Conservation (phyloP, 768 basidiomycete genomes). For the Sarcodon aspratus region DNA sequence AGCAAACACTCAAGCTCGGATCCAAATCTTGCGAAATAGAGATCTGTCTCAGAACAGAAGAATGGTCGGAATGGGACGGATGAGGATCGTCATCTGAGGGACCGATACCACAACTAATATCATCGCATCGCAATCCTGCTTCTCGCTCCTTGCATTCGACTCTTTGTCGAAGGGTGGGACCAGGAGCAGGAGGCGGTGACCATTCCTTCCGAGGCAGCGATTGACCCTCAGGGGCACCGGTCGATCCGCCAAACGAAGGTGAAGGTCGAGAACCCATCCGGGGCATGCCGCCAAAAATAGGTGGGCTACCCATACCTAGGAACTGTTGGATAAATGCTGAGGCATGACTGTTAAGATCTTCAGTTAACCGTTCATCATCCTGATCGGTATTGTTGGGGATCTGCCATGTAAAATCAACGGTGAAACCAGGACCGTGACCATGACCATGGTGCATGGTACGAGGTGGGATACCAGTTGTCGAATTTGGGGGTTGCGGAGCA, state of each 20-base stretch:
- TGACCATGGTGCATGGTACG: neutral
- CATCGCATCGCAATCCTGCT: conserved; percentile 59
- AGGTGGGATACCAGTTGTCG: neutral
- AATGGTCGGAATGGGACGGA: conserved; percentile 10
- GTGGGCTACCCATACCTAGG: neutral
- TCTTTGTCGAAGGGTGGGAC: conserved; percentile 59
- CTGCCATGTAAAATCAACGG: neutral
- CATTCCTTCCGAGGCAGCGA: conserved; percentile 23
- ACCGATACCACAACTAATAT: conserved; percentile 64
- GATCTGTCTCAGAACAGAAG: neutral
- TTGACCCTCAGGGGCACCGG: neutral
- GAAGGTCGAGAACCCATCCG: conserved; percentile 4
- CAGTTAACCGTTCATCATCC: neutral
- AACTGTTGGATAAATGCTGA: neutral
- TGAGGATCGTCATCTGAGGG: conserved; percentile 64
- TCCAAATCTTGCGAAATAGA: conserved; percentile 1
- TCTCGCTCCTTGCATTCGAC: conserved; percentile 67
- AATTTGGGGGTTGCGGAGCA: neutral
- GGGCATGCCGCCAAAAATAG: neutral
- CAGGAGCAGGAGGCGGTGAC: conserved; percentile 53
- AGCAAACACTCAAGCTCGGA: conserved; percentile 29
- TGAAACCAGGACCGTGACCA: neutral
- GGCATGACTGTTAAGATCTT: neutral
- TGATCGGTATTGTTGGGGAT: neutral
- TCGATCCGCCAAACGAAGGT: neutral